Base-by-base conservation (phyloP, 352 stramenopile species). In the Phytophthora rubi region DNA sequence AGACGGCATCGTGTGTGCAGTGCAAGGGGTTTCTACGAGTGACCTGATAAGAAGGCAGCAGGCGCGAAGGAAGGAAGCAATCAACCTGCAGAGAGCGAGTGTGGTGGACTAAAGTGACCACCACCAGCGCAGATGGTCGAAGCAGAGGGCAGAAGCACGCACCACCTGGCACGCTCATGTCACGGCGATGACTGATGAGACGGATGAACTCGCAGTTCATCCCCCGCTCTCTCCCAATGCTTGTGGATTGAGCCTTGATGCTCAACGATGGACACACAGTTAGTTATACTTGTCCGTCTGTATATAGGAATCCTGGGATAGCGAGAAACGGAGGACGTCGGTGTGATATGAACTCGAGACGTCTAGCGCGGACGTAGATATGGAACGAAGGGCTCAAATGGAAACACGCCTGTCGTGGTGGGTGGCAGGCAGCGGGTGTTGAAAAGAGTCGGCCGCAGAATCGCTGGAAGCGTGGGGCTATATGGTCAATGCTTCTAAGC, bases 141-240 rank as follows among this genome's bases (percentile, higher is more conserved):
- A 75, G 63, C 62, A 71, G 62, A 75, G 62, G 55, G 56, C 44
- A 62, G 60, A 68, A 58, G 63, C 35, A 70, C 62, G 48, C 64
- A 15, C 33, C 33, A 48, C 42, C 42, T 48, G 42, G 42, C 42
- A 12, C 42, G 15, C 15, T 48, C 8, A 13, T 13, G 42, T 48
- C 42, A 48, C 42, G 13, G 6, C 42, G 55, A 39, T 28, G 13
- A 33, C 30, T 10, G 42, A 48, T 48, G 42, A 21, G 15, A 49
- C 23, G 54, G 54, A 33, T 33, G 32, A 30, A 48, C 53, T 48
- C n/a, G 9, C 56, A 26, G 23, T 26, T 26, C 23, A 26, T 26
- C 13, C 33, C 13, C 33, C 33, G 9, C 33, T 71, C 63, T 70
- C 64, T 71, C 39, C 64, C 64, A 66, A 60, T 33, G 35, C 51